Base-by-base conservation (phyloP, 202 grass and related monocot species). In the Cymbopogon flexuosus region DNA sequence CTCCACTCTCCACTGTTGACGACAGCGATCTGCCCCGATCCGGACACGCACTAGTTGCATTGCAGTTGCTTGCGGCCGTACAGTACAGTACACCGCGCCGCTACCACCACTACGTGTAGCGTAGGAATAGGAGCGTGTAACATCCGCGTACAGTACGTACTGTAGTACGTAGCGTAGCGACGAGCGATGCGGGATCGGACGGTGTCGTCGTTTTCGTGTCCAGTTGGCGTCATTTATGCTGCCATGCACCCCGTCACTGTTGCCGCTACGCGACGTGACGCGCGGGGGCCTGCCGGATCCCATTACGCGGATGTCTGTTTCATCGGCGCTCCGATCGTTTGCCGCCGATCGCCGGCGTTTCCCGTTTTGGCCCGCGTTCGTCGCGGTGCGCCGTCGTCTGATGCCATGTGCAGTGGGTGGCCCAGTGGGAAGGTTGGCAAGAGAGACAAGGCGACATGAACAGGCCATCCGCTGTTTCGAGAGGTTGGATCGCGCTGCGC, bases 261-360 rank as follows among this genome's bases (percentile, higher is more conserved):
- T 19, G 0, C 16, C 36, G 65, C 37, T 6, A 43, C 40, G 40
- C 40, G 42, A 71, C 54, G 73, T 14, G 31, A 57, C 70, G 13
- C 42, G 7, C 11, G 30, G 5, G 61, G 27, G 6, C 15, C 31
- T 54, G 18, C 52, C 22, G 14, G 47, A 36, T 22, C 43, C n/a
- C n/a, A n/a, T n/a, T n/a, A n/a, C n/a, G n/a, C 45, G 23, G 72
- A 62, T 33, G 75, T 65, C 60, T 65, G 75, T 35, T 77, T 33
- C 43, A 14, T 42, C n/a, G n/a, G n/a, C n/a, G n/a, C n/a, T n/a
- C n/a, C n/a, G n/a, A n/a, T n/a, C n/a, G n/a, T n/a, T n/a, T 11
- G 29, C 27, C 46, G 46, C 27, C 70, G n/a, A 0, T 1, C 35
- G 52, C n/a, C 51, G 70, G 27, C 16, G 62, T 21, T 51, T 35